phyloP scores from a whole-genome alignment of 1,139 yeast species.

The Geotrichum europaeum region DNA sequence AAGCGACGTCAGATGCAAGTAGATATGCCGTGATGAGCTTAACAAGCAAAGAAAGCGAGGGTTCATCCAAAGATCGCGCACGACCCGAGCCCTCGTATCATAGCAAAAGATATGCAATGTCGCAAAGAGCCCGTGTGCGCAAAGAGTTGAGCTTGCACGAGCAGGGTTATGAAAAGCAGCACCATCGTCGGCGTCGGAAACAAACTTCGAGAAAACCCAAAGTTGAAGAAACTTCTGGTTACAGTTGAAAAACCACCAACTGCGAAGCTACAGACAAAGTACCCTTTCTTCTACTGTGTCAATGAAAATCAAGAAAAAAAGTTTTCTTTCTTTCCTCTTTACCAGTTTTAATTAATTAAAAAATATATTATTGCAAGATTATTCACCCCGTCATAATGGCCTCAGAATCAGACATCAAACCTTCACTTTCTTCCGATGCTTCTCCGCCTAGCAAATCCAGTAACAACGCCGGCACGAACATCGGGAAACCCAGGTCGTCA shows the following conservation, averaged over 20 bases:
- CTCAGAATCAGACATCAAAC: neutral
- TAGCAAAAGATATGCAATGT: neutral
- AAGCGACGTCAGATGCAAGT: neutral
- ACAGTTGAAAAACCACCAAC: neutral
- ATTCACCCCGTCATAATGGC: neutral
- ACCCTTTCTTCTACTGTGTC: neutral
- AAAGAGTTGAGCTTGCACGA: neutral
- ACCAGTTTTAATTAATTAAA: neutral
- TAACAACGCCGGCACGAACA: neutral
- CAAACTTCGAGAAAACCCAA: neutral
- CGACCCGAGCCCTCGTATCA: neutral
- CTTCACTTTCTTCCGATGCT: neutral
- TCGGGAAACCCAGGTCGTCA: conserved; percentile 16
- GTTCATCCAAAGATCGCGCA: neutral
- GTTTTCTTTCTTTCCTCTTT: neutral
- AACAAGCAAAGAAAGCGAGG: neutral
- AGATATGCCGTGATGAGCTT: neutral
- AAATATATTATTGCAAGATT: neutral
- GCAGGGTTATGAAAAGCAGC: neutral
- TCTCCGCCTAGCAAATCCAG: neutral
- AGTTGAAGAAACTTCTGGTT: neutral
- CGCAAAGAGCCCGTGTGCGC: neutral
- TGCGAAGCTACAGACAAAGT: neutral
- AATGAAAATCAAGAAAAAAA: neutral
- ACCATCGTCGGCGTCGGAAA: neutral